phyloP scores from a whole-genome alignment of 2,329 filamentous ascomycete genomes.

The Lachnellula suecica region DNA sequence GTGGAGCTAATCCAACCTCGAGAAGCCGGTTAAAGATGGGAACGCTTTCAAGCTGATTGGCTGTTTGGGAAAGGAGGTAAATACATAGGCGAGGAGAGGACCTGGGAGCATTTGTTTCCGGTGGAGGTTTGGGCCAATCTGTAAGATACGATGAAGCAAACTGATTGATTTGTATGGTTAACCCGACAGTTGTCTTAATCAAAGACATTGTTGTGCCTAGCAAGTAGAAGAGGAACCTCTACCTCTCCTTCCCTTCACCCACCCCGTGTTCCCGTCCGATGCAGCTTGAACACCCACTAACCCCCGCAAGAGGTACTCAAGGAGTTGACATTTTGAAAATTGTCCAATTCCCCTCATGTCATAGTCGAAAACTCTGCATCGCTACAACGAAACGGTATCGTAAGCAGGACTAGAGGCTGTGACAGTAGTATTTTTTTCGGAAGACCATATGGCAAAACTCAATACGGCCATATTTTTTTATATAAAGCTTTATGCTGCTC shows the following conservation, averaged over 20 bases:
- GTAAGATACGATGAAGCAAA: conserved; percentile 18
- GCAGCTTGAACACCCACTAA: conserved; percentile 4
- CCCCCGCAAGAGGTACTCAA: conserved; percentile 13
- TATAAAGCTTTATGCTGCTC: conserved; percentile 11
- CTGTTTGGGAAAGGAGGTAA: conserved; percentile 2
- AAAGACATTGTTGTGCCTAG: conserved; percentile 17
- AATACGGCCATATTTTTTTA: conserved; percentile 14
- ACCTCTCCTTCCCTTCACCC: not conserved
- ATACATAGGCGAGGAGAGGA: not conserved
- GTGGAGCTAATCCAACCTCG: conserved; percentile 33
- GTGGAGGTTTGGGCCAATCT: conserved; percentile 15
- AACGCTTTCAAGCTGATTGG: conserved; percentile 7
- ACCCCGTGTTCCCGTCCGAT: conserved; percentile 5
- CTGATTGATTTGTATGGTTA: conserved; percentile 21
- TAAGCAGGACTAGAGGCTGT: too few species aligned
- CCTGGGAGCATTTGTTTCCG: conserved; percentile 8
- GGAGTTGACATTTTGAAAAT: conserved; percentile 15
- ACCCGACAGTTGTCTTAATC: conserved; percentile 18
- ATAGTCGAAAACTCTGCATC: conserved; percentile 7
- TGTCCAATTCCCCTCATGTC: conserved; percentile 9
- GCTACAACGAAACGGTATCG: too few species aligned
- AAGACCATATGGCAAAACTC: not conserved
- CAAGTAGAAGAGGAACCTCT: conserved; percentile 7
- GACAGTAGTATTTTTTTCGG: too few species aligned
- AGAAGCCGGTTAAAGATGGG: conserved; percentile 33